Conservation (phyloP, 352 stramenopile species). For the Saprolegnia parasitica region DNA sequence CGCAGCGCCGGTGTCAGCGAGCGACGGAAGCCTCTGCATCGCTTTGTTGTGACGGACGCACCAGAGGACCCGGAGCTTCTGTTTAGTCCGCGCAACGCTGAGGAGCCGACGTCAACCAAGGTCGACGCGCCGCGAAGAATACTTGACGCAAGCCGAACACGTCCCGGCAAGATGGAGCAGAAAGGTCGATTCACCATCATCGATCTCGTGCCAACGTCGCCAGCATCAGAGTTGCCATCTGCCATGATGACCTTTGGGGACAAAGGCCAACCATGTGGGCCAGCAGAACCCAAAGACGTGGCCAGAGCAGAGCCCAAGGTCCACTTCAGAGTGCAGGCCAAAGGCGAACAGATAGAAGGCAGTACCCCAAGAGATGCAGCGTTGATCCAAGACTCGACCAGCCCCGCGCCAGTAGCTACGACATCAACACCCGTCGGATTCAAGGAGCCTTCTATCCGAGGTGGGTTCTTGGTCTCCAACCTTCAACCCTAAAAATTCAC, state of each 20-base stretch:
- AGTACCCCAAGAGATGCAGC: background rate
- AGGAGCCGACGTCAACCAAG: background rate
- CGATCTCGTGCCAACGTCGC: conserved; percentile 23
- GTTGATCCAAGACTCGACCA: background rate
- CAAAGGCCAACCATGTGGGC: background rate
- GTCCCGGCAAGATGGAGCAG: conserved; percentile 26
- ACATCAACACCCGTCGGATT: background rate
- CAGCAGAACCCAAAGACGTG: background rate
- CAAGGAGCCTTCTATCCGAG: background rate
- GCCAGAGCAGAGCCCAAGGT: conserved; percentile 4
- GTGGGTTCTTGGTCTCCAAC: too few relatives aligned
- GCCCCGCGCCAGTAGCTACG: too few relatives aligned
- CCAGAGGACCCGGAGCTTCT: conserved; percentile 26
- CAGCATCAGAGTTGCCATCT: background rate
- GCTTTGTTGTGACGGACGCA: conserved; percentile 25
- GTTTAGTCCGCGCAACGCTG: conserved; percentile 22
- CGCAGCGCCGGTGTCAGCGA: background rate
- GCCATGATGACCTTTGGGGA: background rate
- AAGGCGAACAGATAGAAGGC: background rate
- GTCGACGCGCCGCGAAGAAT: background rate
- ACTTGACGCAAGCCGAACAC: conserved; percentile 4
- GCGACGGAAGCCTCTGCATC: background rate
- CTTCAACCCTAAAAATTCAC: too few relatives aligned
- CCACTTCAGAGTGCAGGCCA: background rate
- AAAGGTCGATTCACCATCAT: conserved; percentile 29